Evolutionary conservation across 805 yeast genomes (phyloP), one percentile per base, ranked within the genome.

Genomic region (Saturnispora hagleri): DNA sequence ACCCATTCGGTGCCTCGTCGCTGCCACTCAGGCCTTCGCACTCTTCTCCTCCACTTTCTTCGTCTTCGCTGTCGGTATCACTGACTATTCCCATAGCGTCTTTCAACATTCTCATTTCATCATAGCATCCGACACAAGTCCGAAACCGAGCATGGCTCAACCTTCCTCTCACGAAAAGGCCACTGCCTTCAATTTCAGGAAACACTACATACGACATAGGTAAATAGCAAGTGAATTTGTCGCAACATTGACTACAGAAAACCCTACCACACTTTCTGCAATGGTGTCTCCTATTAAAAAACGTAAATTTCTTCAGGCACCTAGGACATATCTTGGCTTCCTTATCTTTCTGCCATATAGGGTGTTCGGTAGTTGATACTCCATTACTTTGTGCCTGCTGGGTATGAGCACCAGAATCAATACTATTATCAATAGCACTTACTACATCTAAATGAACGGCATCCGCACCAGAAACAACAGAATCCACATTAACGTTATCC

Each of bases 261-360:
- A 89, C 83, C 34, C 80, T 71, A 3, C 96, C 96, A 68, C 96
- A 88, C 53, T 69, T 73, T 49, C 93, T 73, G 65, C 96, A 88
- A 64, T 88, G 96, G 67, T 88, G 96, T 51, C 89, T 75, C 52
- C 96, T 73, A 62, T 72, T 77, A 64, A 84, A 81, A 52, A 86
- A 66, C 2, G 82, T 71, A 68, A 81, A 88, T 40, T 57, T 51
- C 0, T 63, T 54, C 31, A 62, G 61, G 64, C 96, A 88, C 4
- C 80, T 59, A 20, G 73, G 72, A 61, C 96, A 88, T 2, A 60
- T 60, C 0, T 56, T 22, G 1, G 69, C 83, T 1, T 69, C 78
- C 5, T 67, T 70, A 63, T 89, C 95, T 3, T 79, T 74, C 67
- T 88, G 89, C 96, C 96, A 88, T 10, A 59, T 55, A 1, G 86